phyloP scores from a whole-genome alignment of 305 asterid genomes.

The Euphrasia arctica region DNA sequence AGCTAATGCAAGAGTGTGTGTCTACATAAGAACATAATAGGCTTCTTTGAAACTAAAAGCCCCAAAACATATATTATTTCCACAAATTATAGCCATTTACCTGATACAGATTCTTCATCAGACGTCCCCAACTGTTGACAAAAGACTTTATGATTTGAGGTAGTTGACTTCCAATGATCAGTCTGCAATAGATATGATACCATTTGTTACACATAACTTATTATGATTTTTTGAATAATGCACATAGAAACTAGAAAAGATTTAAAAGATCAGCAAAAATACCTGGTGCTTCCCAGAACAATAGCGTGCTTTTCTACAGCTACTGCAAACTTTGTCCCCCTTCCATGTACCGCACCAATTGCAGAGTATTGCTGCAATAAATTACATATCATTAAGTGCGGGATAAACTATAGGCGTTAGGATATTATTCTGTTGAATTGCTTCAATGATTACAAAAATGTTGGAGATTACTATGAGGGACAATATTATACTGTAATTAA shows the following conservation, averaged over 20 bases:
- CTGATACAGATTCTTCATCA: constrained; percentile 42
- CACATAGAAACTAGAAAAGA: neutral
- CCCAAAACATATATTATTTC: neutral
- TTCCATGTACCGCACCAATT: constrained; percentile 97
- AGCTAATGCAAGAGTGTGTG: neutral
- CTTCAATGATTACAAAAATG: neutral
- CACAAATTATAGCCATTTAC: constrained; percentile 31
- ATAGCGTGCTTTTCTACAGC: constrained; percentile 66
- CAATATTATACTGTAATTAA: neutral
- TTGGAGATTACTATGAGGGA: neutral
- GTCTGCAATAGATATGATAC: constrained; percentile 41
- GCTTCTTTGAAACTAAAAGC: neutral
- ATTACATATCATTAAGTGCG: constrained; percentile 4
- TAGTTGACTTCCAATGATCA: constrained; percentile 74
- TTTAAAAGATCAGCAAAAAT: constrained; percentile 10
- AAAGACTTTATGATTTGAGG: constrained; percentile 52
- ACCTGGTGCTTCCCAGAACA: constrained; percentile 96
- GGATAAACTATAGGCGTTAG: too few relatives aligned
- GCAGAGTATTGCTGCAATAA: constrained; percentile 64
- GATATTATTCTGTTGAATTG: neutral
- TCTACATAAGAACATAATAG: neutral
- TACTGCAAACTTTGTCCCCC: constrained; percentile 83
- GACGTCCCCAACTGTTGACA: constrained; percentile 49
- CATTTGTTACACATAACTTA: constrained; percentile 17
- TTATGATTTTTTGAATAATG: neutral